Evolutionary conservation across 2,329 filamentous ascomycete species (phyloP).

Genomic region (Colletotrichum neosansevieriae): DNA sequence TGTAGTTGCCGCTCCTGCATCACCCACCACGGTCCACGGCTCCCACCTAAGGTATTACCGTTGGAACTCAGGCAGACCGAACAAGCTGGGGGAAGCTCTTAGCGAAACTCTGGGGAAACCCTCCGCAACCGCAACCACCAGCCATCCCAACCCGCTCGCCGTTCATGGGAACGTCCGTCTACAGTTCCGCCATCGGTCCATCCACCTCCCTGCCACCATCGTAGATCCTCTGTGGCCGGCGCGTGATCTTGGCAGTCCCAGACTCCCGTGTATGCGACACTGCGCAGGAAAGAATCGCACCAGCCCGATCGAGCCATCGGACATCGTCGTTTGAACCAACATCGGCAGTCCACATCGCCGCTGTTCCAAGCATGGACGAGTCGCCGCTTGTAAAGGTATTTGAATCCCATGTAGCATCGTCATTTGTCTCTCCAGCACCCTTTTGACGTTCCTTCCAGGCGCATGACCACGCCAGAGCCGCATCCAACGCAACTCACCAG

Average conservation of each 20-base stretch:
- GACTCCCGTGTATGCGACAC: background rate
- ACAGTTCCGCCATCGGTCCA: constrained; percentile 7
- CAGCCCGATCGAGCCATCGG: background rate
- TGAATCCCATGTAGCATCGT: constrained; percentile 45
- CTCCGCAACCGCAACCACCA: constrained; percentile 27
- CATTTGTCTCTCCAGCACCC: background rate
- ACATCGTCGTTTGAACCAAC: constrained; percentile 10
- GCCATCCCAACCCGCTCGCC: constrained; percentile 9
- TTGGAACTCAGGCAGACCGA: background rate
- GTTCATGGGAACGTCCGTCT: constrained; percentile 9
- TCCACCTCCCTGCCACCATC: constrained; percentile 21
- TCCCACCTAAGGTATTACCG: too few species aligned
- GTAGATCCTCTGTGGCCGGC: background rate
- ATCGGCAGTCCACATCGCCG: constrained; percentile 6
- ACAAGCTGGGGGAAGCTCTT: constrained; percentile 31
- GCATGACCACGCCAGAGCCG: constrained; percentile 89
- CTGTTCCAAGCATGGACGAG: constrained; percentile 69
- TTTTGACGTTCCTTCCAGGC: constrained; percentile 64
- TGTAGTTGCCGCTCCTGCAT: too few species aligned
- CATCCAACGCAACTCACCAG: constrained; percentile 80
- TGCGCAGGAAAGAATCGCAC: background rate
- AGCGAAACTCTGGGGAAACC: constrained; percentile 37
- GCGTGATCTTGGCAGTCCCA: constrained; percentile 11
- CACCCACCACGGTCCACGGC: too few species aligned
- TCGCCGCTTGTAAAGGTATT: constrained; percentile 75